Percentiles rank a stretch among this genome's conserved stretches.
These are phyloP conservation scores for Lentinula detonsa DNA, from an alignment of 768 basidiomycete genomes.

Conservation along the genomic window DNA sequence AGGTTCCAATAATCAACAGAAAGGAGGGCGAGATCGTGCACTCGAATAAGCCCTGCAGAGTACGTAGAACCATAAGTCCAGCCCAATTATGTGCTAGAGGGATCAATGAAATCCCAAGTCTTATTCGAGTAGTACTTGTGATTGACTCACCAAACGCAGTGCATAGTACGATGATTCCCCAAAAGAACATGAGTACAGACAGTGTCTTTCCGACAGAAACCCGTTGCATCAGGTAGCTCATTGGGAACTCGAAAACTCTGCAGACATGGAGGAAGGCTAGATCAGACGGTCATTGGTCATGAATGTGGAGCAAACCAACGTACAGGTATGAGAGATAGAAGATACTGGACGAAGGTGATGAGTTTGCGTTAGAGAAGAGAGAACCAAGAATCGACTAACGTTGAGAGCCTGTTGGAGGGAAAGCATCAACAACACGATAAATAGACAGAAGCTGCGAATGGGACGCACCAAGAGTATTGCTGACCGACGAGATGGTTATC, in stretches of 20 bases:
- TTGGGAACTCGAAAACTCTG: conserved; percentile 7
- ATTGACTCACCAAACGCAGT: conserved; percentile 7
- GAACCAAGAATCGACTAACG: neutral
- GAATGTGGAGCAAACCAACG: neutral
- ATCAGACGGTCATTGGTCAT: neutral
- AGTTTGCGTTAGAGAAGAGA: neutral
- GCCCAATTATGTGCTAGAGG: conserved; percentile 7
- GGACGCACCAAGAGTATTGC: conserved; percentile 8
- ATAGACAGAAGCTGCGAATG: neutral
- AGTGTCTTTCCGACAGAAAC: conserved; percentile 8
- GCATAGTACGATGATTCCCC: conserved; percentile 9
- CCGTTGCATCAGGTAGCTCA: conserved; percentile 8
- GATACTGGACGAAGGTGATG: neutral
- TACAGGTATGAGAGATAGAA: conserved; percentile 9
- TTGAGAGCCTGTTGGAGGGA: conserved; percentile 4
- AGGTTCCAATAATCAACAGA: conserved; percentile 5
- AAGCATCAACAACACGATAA: neutral
- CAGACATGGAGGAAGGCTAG: neutral
- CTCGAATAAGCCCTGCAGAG: conserved; percentile 7
- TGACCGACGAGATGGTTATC: conserved; percentile 9
- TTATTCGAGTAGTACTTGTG: neutral
- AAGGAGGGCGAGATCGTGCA: conserved; percentile 8
- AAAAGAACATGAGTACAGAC: conserved; percentile 7
- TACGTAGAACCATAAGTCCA: conserved; percentile 5
- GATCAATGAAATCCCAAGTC: neutral